Evolutionary conservation across 192 early-diverging fungal genomes (phyloP).

Genomic region (Cetraspora pellucida): DNA sequence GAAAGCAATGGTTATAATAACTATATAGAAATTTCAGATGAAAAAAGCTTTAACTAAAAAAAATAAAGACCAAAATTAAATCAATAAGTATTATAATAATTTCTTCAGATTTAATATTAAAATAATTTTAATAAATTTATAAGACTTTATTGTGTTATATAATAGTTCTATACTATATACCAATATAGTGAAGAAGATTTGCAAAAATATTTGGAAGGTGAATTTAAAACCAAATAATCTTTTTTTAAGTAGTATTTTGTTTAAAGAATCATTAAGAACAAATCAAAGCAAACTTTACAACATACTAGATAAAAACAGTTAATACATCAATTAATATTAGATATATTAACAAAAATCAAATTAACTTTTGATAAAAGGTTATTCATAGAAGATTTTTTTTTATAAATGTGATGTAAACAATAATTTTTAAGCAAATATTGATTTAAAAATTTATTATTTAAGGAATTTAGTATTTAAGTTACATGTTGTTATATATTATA

Average conservation of each 20-base stretch:
- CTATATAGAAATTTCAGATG: not conserved
- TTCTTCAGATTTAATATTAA: not conserved
- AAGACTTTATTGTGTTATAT: not conserved
- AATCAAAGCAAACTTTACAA: not conserved
- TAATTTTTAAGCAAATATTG: constrained; percentile 13
- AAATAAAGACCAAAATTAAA: not conserved
- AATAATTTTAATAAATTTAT: not conserved
- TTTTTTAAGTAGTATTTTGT: not conserved
- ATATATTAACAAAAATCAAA: not conserved
- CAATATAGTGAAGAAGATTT: not conserved
- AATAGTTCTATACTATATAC: not conserved
- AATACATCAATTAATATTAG: not conserved
- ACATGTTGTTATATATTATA: not conserved
- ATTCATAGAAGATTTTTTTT: not conserved
- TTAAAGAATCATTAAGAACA: not conserved
- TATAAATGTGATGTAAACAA: not conserved
- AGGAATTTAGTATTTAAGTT: not conserved
- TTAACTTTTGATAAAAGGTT: not conserved
- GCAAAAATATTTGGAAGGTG: not conserved
- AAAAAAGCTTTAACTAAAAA: not conserved
- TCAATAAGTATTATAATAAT: not conserved
- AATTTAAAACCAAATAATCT: not conserved
- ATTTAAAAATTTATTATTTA: constrained; percentile 5
- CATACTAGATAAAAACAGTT: not conserved
- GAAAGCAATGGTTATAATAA: not conserved